Evolutionary conservation across 2,329 filamentous ascomycete genomes (phyloP), one percentile per base, ranked within the genome.

Genomic region (Emmonsia crescens): DNA sequence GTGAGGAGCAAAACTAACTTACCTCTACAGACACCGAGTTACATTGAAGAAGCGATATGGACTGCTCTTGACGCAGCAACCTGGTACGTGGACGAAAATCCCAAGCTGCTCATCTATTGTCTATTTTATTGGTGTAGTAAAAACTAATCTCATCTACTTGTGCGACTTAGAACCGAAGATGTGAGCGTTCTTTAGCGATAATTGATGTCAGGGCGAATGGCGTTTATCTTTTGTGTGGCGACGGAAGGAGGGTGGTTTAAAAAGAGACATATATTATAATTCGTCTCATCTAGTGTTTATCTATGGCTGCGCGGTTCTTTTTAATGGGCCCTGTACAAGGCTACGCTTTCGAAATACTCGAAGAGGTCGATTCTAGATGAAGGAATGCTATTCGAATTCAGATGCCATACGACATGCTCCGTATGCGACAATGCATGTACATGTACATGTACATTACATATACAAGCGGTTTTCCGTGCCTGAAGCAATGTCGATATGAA

Each of bases 31-130:
- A 74, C 93, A 97, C 80, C 86, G 94, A 69, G 91, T 97, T 57
- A 95, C 91, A 24, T 83, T 97, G 71, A 96, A 96, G 87, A 91
- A 89, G 81, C 84, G 94, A 72, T 97, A 96, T 74, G 88, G 88
- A 57, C 82, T 96, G 66, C 85, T 97, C 65, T 79, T 96, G 75
- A 94, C 89, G 60, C 90, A 96, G 82, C 88, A 86, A 75, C 60
- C 69, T 61, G 81, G 83, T 82, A 74, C 66, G 78, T 71, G 63
- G 42, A 48, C 21, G 49, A 8, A 19, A 21, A 27, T 1, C 29
- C 51, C 60, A 61, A 21, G 27, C 2, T n/a, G 42, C 31, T n/a
- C 19, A 33, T 38, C 12, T 49, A n/a, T 24, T 27, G 1, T 33
- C 27, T 55, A 14, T 33, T 48, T 44, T 19, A 44, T 55, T 27